Base-by-base conservation (phyloP, 352 stramenopile species). In the Bremia lactucae region DNA sequence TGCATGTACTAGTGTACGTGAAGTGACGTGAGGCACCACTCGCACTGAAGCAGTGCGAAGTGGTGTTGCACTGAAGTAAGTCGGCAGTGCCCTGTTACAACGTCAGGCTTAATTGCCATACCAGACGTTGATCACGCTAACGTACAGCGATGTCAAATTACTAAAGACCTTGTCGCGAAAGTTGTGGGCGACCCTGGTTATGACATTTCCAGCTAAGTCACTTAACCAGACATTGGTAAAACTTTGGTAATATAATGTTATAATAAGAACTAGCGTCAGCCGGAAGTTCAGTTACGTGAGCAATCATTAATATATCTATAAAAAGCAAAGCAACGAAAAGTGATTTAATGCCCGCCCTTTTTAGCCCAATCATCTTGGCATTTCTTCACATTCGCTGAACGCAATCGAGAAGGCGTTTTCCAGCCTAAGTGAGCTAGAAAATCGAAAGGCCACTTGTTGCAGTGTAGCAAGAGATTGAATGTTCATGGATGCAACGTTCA, bases 401-500 rank as follows among this genome's bases (percentile, higher is more conserved):
- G 2, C 49, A 57, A 42, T 72, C 82, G 11, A 87, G 57, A 83
- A 43, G 1, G 65, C 72, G 35, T 63, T 70, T 24, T 72, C 55
- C 13, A 79, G 14, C n/a, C 74, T 72, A 0, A 47, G 62, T 31
- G 84, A 47, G 21, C 41, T 49, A 22, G 84, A 50, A 16, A 68
- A 65, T 29, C 49, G 31, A 38, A 87, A 84, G 3, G 43, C 69
- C 37, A 84, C 49, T 50, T 59, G 70, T 15, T 70, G 46, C 31
- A 85, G 55, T 29, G 55, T 71, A 9, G 35, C 20, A 11, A 56
- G 36, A 6, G 72, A 56, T 46, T 83, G 65, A 16, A 85, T 54
- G 42, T 84, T 87, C 56, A 87, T 61, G 21, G 75, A 85, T 20
- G 75, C 67, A 5, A 87, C 49, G 37, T 85, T 65, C 13, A 87